These are phyloP conservation scores for Flaveria robusta DNA, from an alignment of 129 eudicot species.

Conservation along the genomic window DNA sequence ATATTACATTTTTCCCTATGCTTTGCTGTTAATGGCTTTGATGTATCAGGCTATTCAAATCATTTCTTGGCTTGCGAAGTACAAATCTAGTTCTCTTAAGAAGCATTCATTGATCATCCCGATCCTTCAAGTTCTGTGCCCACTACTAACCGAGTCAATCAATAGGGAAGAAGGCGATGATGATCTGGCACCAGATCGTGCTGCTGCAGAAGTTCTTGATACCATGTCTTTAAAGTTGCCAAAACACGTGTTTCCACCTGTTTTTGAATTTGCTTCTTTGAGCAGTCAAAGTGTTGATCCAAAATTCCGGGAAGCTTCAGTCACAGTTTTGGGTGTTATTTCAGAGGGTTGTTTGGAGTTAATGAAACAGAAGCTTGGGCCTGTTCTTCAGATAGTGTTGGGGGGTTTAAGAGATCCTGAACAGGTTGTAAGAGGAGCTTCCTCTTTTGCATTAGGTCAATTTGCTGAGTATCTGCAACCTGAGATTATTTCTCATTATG, in stretches of 20 bases:
- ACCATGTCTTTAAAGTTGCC: constrained; percentile 83
- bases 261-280: constrained; percentile 80
- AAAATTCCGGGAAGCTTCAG: constrained; percentile 88
- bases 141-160: constrained; percentile 78
- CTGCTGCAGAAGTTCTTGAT: constrained; percentile 89
- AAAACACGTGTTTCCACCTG: constrained; percentile 77
- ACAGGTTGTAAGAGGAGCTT: constrained; percentile 97
- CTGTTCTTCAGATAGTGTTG: constrained; percentile 76
- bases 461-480: constrained; percentile 98
- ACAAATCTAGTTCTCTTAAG: constrained; percentile 78
- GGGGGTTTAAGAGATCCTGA: constrained; percentile 94
- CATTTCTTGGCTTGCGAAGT: constrained; percentile 98
- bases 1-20: not conserved
- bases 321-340: constrained; percentile 80
- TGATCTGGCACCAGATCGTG: constrained; percentile 94
- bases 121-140: constrained; percentile 88
- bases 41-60: constrained; percentile 87
- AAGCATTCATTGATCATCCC: constrained; percentile 88
- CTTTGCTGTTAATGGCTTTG: not conserved
- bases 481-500: constrained; percentile 83
- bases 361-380: constrained; percentile 79
- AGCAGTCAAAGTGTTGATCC: constrained; percentile 79
- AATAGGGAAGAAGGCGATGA: constrained; percentile 79
- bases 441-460: constrained; percentile 93
- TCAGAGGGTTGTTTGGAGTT: constrained; percentile 91